Base-by-base conservation (phyloP, 2,329 filamentous ascomycete genomes). In the Chalaropsis thielavioides region DNA sequence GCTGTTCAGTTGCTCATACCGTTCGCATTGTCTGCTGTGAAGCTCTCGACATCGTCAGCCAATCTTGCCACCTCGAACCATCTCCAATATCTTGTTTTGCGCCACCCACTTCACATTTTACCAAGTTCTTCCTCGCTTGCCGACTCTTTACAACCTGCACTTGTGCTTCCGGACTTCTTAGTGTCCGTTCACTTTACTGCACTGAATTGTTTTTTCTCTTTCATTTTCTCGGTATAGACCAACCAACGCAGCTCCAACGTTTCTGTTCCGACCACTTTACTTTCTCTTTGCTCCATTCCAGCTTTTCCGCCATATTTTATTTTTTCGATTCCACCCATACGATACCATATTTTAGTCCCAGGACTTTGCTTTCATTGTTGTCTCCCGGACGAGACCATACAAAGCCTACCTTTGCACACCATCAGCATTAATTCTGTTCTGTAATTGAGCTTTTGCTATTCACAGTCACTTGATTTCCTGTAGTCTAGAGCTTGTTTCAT, bases 321-420 rank as follows among this genome's bases (percentile, higher is more conserved):
- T 58, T 40, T 54, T 62, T 40, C 15, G n/a, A 64, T 64, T 61
- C 15, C 41, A 19, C 38, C 56, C 40, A 51, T 51, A 61, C 63
- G 63, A 64, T 46, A 58, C 51, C 51, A 44, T 19, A 22, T 58
- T 58, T n/a, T 40, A 59, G 59, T 41, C 43, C 59, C 38, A 35
- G 27, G 51, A 38, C 58, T 43, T 31, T 46, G 40, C 40, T 62
- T 62, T 62, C 43, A 41, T 44, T 40, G 38, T 51, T 43, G 56
- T 66, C 65, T 66, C 65, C 65, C 65, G 65, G 65, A 64, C 61
- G 65, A 66, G 65, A 66, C 58, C 43, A 31, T 35, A 56, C n/a
- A 44, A 44, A 62, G 60, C 27, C n/a, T n/a, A 24, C 51, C 51
- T 40, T 40, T 31, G 15, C 19, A 51, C 43, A 8, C 31, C 27